Conservation (phyloP, 805 yeast species). For the Maudiozyma saulgeensis region DNA sequence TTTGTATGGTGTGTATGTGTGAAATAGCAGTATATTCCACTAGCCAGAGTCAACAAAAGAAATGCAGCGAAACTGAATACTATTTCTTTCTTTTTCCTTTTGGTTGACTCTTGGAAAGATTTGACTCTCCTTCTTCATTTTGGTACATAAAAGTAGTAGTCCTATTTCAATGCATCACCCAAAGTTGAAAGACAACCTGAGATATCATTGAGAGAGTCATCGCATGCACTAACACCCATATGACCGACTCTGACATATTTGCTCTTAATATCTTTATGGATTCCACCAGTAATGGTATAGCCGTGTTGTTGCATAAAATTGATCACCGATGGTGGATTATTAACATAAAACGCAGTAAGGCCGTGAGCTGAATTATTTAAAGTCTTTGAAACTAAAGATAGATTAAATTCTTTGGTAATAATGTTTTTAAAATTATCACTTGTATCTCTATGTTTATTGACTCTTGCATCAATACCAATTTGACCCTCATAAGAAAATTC, state of each 20-base stretch:
- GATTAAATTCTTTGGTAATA: conserved; percentile 45
- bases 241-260: conserved; percentile 92
- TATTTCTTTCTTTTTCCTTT: too few relatives aligned
- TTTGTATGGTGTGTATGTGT: not conserved
- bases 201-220: conserved; percentile 45
- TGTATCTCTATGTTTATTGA: conserved; percentile 50
- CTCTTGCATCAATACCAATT: conserved; percentile 45
- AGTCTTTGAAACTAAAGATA: conserved; percentile 50
- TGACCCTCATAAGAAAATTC: conserved; percentile 24
- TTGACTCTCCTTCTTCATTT: too few relatives aligned
- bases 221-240: conserved; percentile 78
- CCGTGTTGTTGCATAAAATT: conserved; percentile 49
- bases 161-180: not conserved
- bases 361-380: conserved; percentile 62
- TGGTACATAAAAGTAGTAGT: too few relatives aligned
- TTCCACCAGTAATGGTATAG: conserved; percentile 81
- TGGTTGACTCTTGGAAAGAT: too few relatives aligned
- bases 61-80: too few relatives aligned
- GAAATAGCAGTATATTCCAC: too few relatives aligned
- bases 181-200: conserved; percentile 17
- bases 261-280: conserved; percentile 67
- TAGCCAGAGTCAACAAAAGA: too few relatives aligned
- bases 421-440: conserved; percentile 58
- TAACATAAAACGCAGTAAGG: conserved; percentile 67
- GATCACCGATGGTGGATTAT: conserved; percentile 60